Percentiles rank a stretch among this genome's conserved stretches.
These are phyloP conservation scores for Globisporangium yorkense DNA, from an alignment of 352 stramenopile species.

Conservation along the genomic window DNA sequence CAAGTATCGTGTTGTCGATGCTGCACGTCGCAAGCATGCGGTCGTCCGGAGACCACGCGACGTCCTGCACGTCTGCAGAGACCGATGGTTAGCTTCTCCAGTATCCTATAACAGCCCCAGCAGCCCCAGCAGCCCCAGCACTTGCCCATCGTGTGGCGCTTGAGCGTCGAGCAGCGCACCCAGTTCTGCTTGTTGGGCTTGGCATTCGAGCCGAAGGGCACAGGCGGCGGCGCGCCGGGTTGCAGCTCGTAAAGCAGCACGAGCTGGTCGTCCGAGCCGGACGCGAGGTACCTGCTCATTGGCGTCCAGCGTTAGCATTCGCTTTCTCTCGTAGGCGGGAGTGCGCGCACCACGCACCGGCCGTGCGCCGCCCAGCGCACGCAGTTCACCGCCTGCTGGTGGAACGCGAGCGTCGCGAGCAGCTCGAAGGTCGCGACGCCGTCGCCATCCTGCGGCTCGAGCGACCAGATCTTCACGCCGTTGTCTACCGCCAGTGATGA, in stretches of 20 bases:
- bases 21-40: constrained; percentile 85
- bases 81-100: neutral
- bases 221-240: constrained; percentile 42
- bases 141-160: constrained; percentile 80
- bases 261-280: constrained; percentile 78
- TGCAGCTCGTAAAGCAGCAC: constrained; percentile 83
- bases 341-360: constrained; percentile 9
- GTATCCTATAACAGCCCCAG: neutral
- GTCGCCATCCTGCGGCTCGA: constrained; percentile 20
- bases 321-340: too few species aligned
- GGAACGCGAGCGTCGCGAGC: constrained; percentile 69
- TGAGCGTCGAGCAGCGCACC: constrained; percentile 70
- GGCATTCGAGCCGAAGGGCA: constrained; percentile 76
- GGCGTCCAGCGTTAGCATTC: too few species aligned
- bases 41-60: constrained; percentile 85
- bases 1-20: constrained; percentile 86
- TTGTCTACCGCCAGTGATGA: constrained; percentile 32
- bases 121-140: neutral
- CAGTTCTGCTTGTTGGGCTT: constrained; percentile 83
- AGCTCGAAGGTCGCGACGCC: constrained; percentile 71
- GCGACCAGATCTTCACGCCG: constrained; percentile 80
- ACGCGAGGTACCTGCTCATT: constrained; percentile 49
- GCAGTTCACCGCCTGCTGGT: constrained; percentile 85
- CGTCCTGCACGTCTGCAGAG: constrained; percentile 67
- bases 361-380: constrained; percentile 78